Base-by-base conservation (phyloP, 78 protist species). In the Pelomyxa schiedti region DNA sequence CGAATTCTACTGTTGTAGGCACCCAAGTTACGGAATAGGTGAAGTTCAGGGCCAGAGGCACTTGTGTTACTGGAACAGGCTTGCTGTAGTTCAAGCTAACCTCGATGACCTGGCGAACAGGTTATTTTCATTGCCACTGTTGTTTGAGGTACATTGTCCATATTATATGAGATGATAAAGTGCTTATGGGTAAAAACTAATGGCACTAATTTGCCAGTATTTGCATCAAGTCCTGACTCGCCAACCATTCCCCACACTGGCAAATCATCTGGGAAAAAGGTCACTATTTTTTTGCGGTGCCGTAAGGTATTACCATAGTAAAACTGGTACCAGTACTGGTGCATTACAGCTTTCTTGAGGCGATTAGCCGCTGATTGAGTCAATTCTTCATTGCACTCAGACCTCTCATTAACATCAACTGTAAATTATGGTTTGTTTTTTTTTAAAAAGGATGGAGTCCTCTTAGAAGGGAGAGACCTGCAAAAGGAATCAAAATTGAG, bases 171-270 rank as follows among this genome's bases (percentile, higher is more conserved):
- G 16, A 94, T 64, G 28, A 70, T 39, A 66, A 91, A 86, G 8
- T 42, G 1, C 80, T 76, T 77, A 76, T 90, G 95, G 2, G 93
- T 81, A 79, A 38, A 94, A 8, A 94, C 16, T 47, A 30, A 65
- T 40, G 71, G 43, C 64, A 71, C 47, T 0, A 7, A 66, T 26
- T n/a, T 69, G 47, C 8, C 5, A 16, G 22, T 29, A 38, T 16
- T 53, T 4, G 39, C 35, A 8, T 35, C 69, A 35, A 39, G 53
- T 7, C 28, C 69, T 40, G 69, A 26, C 65, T 67, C 74, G n/a
- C 93, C 93, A 52, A 89, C 76, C 86, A 80, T 77, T 6, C 84
- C 94, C 96, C 96, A 91, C 35, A 92, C 30, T n/a, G 97, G 97
- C 8, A 94, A 85, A 32, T 88, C 95, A 70, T 94, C 97, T 0